Evolutionary conservation across 805 yeast genomes (phyloP).

Genomic region (Metschnikowia lunata): DNA sequence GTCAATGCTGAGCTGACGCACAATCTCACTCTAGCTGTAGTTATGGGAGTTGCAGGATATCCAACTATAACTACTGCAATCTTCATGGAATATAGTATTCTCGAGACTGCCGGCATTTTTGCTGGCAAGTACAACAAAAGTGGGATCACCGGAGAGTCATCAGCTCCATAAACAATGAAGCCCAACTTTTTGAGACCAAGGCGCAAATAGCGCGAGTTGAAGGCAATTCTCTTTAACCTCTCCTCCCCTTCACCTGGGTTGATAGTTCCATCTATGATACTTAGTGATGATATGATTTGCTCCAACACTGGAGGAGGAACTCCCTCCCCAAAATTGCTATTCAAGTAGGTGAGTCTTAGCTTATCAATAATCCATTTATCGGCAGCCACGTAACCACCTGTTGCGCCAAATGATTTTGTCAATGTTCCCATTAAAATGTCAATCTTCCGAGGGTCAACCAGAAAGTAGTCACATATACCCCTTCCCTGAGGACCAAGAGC

Average conservation of each 20-base stretch:
- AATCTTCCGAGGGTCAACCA: constrained; percentile 66
- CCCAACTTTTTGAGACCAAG: constrained; percentile 89
- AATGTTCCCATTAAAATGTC: constrained; percentile 97
- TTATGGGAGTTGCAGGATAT: constrained; percentile 94
- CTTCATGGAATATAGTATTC: constrained; percentile 71
- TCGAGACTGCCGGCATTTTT: constrained; percentile 88
- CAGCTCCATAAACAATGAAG: constrained; percentile 89
- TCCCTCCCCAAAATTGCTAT: constrained; percentile 76
- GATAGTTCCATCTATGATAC: constrained; percentile 72
- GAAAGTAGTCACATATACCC: constrained; percentile 93
- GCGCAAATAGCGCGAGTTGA: constrained; percentile 90
- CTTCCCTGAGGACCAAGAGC: constrained; percentile 95
- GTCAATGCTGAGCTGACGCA: constrained; percentile 91
- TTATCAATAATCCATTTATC: constrained; percentile 63
- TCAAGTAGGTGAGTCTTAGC: constrained; percentile 67
- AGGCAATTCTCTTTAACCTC: constrained; percentile 88
- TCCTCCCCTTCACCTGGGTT: constrained; percentile 92
- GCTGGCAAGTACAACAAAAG: constrained; percentile 82
- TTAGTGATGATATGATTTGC: constrained; percentile 78
- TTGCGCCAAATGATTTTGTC: constrained; percentile 97
- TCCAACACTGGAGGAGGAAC: constrained; percentile 88
- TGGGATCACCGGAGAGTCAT: constrained; percentile 96
- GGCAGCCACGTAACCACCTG: constrained; percentile 96
- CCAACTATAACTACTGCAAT: constrained; percentile 96
- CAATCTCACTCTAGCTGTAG: constrained; percentile 84